Conservation (phyloP, 2,329 filamentous ascomycete species). For the Epichloe glyceriae region DNA sequence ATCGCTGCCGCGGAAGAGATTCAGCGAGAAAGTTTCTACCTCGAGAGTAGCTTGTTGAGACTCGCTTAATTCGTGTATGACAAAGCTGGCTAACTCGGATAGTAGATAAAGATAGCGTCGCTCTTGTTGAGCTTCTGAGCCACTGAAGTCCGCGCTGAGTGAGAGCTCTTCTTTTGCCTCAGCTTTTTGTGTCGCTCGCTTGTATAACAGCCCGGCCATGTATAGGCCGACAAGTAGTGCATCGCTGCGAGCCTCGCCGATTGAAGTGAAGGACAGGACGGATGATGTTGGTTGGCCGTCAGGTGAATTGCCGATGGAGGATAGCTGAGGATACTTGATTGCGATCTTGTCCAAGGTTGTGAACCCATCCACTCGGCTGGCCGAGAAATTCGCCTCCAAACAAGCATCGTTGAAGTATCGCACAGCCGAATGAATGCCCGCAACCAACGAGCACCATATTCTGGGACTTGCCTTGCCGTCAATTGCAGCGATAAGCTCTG, state of each 20-base stretch:
- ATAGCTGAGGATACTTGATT: constrained; percentile 18
- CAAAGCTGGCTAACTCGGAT: constrained; percentile 23
- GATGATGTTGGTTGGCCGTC: constrained; percentile 1
- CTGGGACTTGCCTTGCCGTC: constrained; percentile 17
- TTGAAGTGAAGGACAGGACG: constrained; percentile 7
- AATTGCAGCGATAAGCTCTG: constrained; percentile 24
- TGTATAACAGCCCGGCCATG: constrained; percentile 27
- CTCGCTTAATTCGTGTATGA: constrained; percentile 24
- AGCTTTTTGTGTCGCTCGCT: constrained; percentile 21
- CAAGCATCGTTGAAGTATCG: constrained; percentile 31
- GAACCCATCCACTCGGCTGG: constrained; percentile 10
- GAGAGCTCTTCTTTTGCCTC: constrained; percentile 12
- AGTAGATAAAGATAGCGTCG: constrained; percentile 24
- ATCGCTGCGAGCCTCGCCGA: constrained; percentile 20
- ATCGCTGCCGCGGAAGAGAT: constrained; percentile 23
- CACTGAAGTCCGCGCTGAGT: constrained; percentile 21
- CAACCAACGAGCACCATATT: constrained; percentile 26
- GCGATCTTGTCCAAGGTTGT: constrained; percentile 8
- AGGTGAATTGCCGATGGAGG: constrained; percentile 7
- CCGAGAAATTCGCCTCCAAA: constrained; percentile 9
- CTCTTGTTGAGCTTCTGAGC: constrained; percentile 14
- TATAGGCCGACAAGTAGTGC: constrained; percentile 27
- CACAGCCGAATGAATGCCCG: constrained; percentile 22
- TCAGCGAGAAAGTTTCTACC: constrained; percentile 21
- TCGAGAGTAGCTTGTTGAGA: constrained; percentile 21